Base-by-base conservation (phyloP, 202 grass and related monocot genomes). In the Hordeum pubiflorum region DNA sequence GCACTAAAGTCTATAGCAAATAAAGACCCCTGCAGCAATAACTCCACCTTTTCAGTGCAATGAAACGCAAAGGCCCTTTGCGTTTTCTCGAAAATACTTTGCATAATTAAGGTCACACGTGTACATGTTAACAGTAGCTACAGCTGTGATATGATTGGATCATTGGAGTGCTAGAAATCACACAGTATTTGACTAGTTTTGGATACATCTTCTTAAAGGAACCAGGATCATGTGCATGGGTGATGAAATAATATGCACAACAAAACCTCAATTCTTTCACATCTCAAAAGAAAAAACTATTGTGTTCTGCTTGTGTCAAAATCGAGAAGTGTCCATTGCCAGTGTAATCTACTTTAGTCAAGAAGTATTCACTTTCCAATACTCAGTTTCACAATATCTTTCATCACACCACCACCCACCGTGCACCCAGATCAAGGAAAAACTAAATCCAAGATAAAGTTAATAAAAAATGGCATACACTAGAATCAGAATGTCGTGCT, bases 71-170 rank as follows among this genome's bases (percentile, higher is more conserved):
- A 29, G 27, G 27, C 27, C 27, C 27, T 29, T 29, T 29, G 27
- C 27, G 27, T 29, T 29, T 29, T 3, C 27, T 29, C 27, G 27
- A 29, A 29, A 31, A 62, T 9, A 78, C 3, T 61, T 71, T 41
- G 72, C 36, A 54, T 69, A 76, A 81, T 27, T 75, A 36, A 81
- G 27, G 4, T 12, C 48, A 52, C 56, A 23, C 55, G 18, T 33
- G 10, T 20, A 83, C 56, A 67, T 56, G 18, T 63, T 41, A 59
- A 81, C 21, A 75, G 27, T 15, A 46, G 24, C 14, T 68, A 27
- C 38, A 67, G 29, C 40, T 66, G 41, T 74, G 58, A 82, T 20
- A 78, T 58, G 24, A 64, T 32, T 82, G 64, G 9, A 65, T 46
- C 18, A 57, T 32, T 72, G 57, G 12, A 65, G n/a, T 57, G 43